Percentiles rank a stretch among this genome's conserved stretches.
Evolutionary conservation across 2,329 filamentous ascomycete genomes (phyloP).

Genomic region (Talaromyces albobiverticillius): DNA sequence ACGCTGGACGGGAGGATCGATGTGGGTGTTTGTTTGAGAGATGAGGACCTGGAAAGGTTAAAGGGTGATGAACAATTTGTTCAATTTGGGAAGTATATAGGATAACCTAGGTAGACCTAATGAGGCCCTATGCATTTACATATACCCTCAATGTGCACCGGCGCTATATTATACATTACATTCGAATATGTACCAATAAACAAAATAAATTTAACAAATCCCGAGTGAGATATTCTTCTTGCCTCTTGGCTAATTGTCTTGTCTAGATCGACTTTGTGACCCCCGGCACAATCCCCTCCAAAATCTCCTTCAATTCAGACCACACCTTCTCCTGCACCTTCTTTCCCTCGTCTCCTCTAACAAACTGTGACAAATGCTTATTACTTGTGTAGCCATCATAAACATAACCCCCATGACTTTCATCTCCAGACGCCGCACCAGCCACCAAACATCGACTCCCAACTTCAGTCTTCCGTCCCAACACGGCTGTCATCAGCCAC

Average conservation of each 20-base stretch:
- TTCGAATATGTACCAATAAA: no score
- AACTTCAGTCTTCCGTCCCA: conserved; percentile 47
- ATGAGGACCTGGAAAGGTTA: conserved; percentile 49
- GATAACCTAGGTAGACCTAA: no score
- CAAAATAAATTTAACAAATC: no score
- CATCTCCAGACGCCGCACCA: conserved; percentile 35
- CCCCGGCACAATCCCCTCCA: conserved; percentile 22
- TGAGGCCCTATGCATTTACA: no score
- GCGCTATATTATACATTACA: no score
- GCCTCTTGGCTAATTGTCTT: no score
- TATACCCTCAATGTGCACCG: no score
- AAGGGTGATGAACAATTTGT: conserved; percentile 43
- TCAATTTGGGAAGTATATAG: conserved; percentile 37
- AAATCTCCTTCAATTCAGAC: not conserved
- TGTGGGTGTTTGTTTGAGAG: conserved; percentile 45
- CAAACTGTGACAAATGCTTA: conserved; percentile 25
- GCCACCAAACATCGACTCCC: conserved; percentile 47
- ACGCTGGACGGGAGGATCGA: conserved; percentile 43
- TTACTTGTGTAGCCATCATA: conserved; percentile 30
- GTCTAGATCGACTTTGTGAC: conserved; percentile 25
- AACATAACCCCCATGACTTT: conserved; percentile 50
- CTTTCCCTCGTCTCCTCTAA: not conserved
- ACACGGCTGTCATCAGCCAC: conserved; percentile 26
- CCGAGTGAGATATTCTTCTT: no score
- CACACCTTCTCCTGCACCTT: conserved; percentile 3